Conservation (phyloP, 371 early-diverging fungal genomes). For the Mucor racemosus region DNA sequence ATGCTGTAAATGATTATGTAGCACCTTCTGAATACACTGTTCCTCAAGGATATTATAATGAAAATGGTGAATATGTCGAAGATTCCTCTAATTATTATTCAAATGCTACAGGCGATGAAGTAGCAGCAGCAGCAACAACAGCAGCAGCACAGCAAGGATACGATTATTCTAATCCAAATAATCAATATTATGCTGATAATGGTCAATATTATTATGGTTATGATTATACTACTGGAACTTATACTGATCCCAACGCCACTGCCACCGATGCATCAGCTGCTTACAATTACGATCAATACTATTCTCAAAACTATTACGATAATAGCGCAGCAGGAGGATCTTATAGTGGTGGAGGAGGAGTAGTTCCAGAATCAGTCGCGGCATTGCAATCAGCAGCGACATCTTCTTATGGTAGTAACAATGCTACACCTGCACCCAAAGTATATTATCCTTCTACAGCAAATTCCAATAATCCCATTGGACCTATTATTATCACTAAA, state of each 20-base stretch:
- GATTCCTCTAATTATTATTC: not conserved
- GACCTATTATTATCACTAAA: constrained; percentile 24
- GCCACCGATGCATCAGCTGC: constrained; percentile 26
- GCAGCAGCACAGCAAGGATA: not conserved
- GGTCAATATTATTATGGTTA: constrained; percentile 38
- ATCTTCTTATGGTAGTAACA: not conserved
- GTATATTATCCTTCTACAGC: constrained; percentile 23
- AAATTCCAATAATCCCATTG: constrained; percentile 24
- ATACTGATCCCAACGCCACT: constrained; percentile 20
- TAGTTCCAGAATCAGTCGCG: constrained; percentile 19
- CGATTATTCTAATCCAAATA: constrained; percentile 22
- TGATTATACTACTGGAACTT: constrained; percentile 32
- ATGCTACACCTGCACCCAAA: constrained; percentile 17
- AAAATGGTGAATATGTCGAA: constrained; percentile 15
- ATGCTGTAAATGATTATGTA: constrained; percentile 22
- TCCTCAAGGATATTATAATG: constrained; percentile 20
- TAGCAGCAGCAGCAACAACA: too few relatives aligned
- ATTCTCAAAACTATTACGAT: constrained; percentile 30
- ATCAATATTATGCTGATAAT: constrained; percentile 21
- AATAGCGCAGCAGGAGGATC: constrained; percentile 5
- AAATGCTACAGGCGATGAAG: not conserved
- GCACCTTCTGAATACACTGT: constrained; percentile 15
- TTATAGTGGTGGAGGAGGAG: constrained; percentile 1
- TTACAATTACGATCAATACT: constrained; percentile 40
- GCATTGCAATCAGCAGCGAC: constrained; percentile 1